Conservation (phyloP, 2,329 filamentous ascomycete species). For the Alternaria viburni region DNA sequence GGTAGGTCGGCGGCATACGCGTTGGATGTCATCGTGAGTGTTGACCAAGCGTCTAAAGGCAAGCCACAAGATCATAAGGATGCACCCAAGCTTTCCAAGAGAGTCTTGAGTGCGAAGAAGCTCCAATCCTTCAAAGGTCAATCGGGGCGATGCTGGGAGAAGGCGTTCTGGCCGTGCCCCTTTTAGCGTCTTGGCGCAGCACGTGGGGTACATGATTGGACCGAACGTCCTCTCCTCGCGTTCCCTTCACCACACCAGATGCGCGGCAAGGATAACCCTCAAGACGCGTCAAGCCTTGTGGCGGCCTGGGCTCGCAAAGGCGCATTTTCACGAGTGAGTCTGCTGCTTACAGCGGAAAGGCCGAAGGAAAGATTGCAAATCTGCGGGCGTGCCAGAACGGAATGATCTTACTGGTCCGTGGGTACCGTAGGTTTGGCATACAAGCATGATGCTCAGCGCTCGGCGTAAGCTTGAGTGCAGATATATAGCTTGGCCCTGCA, state of each 20-base stretch:
- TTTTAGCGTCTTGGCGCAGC: not conserved
- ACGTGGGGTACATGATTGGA: slow-evolving; percentile 7
- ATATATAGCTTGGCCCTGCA: slow-evolving; percentile 14
- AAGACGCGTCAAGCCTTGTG: slow-evolving; percentile 9
- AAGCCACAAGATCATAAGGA: slow-evolving; percentile 3
- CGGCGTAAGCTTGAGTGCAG: slow-evolving; percentile 6
- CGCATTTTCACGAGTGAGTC: not conserved
- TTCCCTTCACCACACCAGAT: slow-evolving; percentile 1
- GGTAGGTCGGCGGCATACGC: not conserved
- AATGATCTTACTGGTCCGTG: not conserved
- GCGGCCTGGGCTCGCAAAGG: slow-evolving; percentile 13
- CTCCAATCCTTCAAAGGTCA: not conserved
- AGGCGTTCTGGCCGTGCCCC: not conserved
- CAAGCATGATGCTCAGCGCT: not conserved
- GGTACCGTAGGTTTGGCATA: not conserved
- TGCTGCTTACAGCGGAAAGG: slow-evolving; percentile 1
- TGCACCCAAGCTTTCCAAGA: not conserved
- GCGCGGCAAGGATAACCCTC: not conserved
- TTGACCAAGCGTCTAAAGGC: not conserved
- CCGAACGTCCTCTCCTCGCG: not conserved
- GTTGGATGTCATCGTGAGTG: not conserved
- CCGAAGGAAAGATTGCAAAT: not conserved
- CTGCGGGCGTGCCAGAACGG: not conserved
- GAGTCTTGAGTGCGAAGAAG: not conserved
- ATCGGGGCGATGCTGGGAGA: not conserved